Conservation (phyloP, 2,329 filamentous ascomycete species). For the Monosporascus sp. region DNA sequence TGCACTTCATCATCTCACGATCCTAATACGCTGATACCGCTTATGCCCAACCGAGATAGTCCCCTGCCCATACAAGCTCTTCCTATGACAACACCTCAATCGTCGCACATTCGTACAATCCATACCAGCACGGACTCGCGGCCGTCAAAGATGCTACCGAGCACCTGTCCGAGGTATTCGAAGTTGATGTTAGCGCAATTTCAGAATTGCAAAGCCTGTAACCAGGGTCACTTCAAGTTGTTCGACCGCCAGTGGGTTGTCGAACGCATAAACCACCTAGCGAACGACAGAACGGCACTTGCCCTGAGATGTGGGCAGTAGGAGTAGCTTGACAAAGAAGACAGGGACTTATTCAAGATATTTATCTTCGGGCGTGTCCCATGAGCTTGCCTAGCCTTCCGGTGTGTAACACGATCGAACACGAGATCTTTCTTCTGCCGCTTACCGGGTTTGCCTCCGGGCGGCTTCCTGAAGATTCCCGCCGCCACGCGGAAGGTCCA, state of each 20-base stretch:
- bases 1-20: slow-evolving; percentile 32
- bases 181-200: slow-evolving; percentile 30
- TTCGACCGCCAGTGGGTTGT: slow-evolving; percentile 23
- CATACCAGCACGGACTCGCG: slow-evolving; percentile 31
- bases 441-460: slow-evolving; percentile 45
- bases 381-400: slow-evolving; percentile 19
- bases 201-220: slow-evolving; percentile 15
- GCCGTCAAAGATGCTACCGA: slow-evolving; percentile 33
- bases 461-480: slow-evolving; percentile 50
- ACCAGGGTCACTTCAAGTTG: slow-evolving; percentile 29
- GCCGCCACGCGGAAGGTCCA: slow-evolving; percentile 36
- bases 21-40: slow-evolving; percentile 29
- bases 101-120: slow-evolving; percentile 32
- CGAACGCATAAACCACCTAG: slow-evolving; percentile 19
- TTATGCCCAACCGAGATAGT: slow-evolving; percentile 34
- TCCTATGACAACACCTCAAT: slow-evolving; percentile 26
- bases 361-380: neutral
- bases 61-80: slow-evolving; percentile 34
- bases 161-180: slow-evolving; percentile 31
- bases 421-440: slow-evolving; percentile 46
- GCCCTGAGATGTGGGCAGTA: slow-evolving; percentile 30
- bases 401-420: slow-evolving; percentile 25
- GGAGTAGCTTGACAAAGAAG: slow-evolving; percentile 22
- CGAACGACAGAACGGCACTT: slow-evolving; percentile 28
- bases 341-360: no score